phyloP scores from a whole-genome alignment of 495 filamentous ascomycete species.

The Letharia lupina region DNA sequence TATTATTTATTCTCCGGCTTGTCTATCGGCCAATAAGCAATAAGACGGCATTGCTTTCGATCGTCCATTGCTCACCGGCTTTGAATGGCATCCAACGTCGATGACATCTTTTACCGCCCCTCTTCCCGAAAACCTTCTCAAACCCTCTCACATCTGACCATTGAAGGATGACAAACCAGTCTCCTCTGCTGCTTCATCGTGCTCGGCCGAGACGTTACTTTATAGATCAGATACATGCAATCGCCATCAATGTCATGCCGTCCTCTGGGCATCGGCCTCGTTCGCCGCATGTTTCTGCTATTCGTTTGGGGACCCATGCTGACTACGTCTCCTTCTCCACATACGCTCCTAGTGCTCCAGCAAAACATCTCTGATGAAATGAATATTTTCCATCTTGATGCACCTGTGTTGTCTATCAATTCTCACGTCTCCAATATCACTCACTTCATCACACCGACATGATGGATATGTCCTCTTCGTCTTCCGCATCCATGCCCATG shows the following conservation, averaged over 20 bases:
- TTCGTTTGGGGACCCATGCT: no score
- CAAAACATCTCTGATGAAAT: neutral
- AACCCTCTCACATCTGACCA: neutral
- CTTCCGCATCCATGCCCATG: constrained; percentile 20
- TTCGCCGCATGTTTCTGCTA: neutral
- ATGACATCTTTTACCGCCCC: neutral
- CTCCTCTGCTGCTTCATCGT: no score
- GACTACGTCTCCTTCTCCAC: neutral
- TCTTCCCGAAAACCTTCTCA: constrained; percentile 1
- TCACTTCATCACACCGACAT: neutral
- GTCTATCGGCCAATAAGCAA: neutral
- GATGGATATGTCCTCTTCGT: constrained; percentile 24
- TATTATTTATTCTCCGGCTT: neutral
- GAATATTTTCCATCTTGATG: neutral
- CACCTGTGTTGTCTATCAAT: neutral
- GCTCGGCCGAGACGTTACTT: no score
- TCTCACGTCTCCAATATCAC: neutral
- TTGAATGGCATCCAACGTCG: neutral
- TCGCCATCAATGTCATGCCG: neutral
- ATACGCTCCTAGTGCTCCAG: neutral
- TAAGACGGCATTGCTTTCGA: neutral
- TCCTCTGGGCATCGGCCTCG: neutral
- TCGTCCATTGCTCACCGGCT: neutral
- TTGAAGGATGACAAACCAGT: no score
- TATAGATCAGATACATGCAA: no score